phyloP scores from a whole-genome alignment of 2,329 filamentous ascomycete species.

The Fusarium fujikuroi region DNA sequence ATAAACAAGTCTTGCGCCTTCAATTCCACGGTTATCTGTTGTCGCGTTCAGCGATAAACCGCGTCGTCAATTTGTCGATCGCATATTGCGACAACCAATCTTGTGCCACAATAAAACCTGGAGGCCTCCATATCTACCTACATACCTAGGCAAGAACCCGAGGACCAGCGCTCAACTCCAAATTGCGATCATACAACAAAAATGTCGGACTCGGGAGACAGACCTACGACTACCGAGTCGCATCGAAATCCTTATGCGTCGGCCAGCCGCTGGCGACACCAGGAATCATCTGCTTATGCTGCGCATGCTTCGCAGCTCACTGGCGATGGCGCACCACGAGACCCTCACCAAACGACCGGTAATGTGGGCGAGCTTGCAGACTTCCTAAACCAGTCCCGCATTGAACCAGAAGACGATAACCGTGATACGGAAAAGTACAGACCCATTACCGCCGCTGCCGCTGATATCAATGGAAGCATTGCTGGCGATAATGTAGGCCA shows the following conservation, averaged over 20 bases:
- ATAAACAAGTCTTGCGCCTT: background rate
- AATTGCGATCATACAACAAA: conserved; percentile 1
- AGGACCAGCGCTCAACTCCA: background rate
- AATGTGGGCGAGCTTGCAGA: conserved; percentile 63
- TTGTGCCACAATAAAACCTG: conserved; percentile 5
- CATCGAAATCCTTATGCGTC: conserved; percentile 66
- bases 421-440: conserved; percentile 53
- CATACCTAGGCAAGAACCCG: background rate
- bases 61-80: conserved; percentile 25
- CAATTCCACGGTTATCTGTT: background rate
- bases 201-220: conserved; percentile 41
- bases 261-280: conserved; percentile 69
- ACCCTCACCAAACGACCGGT: conserved; percentile 49
- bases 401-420: conserved; percentile 54
- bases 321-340: conserved; percentile 43
- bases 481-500: conserved; percentile 38
- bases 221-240: conserved; percentile 45
- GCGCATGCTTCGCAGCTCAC: conserved; percentile 55
- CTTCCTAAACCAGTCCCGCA: conserved; percentile 66
- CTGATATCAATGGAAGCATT: conserved; percentile 23
- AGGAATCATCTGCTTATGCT: conserved; percentile 68
- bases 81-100: conserved; percentile 22
- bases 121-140: conserved; percentile 26
- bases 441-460: conserved; percentile 61
- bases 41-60: conserved; percentile 18